Conservation (phyloP, 2,329 filamentous ascomycete genomes). For the Fusarium decemcellulare region DNA sequence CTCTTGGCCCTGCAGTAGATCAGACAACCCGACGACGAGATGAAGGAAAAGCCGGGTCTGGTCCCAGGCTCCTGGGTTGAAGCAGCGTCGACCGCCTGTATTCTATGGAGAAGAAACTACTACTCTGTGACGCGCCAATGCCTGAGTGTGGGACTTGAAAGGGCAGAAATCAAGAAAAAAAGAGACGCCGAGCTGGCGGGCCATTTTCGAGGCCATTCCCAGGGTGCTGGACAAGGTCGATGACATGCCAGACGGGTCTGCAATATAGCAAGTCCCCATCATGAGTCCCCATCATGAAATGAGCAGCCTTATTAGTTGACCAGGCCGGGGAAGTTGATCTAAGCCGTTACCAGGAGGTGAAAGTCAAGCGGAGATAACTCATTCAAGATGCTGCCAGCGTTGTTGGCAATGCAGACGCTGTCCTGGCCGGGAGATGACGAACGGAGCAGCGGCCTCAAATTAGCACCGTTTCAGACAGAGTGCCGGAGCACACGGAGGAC, state of each 20-base stretch:
- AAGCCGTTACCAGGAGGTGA: slow-evolving; percentile 6
- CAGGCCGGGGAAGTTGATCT: neutral
- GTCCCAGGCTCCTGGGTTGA: slow-evolving; percentile 22
- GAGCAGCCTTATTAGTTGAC: slow-evolving; percentile 4
- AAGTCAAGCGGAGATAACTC: slow-evolving; percentile 1
- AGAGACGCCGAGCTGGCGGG: neutral
- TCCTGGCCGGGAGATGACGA: slow-evolving; percentile 43
- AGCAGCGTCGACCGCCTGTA: slow-evolving; percentile 1
- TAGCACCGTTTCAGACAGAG: slow-evolving; percentile 47
- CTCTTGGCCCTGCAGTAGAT: slow-evolving; percentile 14
- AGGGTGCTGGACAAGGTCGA: neutral
- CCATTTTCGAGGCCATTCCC: slow-evolving; percentile 9
- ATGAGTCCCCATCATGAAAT: neutral
- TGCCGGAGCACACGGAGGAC: slow-evolving; percentile 25
- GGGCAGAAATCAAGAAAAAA: slow-evolving; percentile 9
- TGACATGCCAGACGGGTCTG: neutral
- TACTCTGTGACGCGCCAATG: slow-evolving; percentile 42
- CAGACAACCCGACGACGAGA: slow-evolving; percentile 2
- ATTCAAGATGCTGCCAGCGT: neutral
- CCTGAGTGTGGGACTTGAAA: slow-evolving; percentile 31
- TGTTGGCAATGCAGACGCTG: slow-evolving; percentile 5
- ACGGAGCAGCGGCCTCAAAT: slow-evolving; percentile 36
- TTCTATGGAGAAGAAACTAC: slow-evolving; percentile 29
- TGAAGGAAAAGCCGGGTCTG: neutral
- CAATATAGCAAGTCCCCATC: neutral